A percentile compares a stretch with the other conserved stretches of the same genome.
Evolutionary conservation across 208 protist genomes (phyloP).

Genomic region (Trichomonas vaginalis): DNA sequence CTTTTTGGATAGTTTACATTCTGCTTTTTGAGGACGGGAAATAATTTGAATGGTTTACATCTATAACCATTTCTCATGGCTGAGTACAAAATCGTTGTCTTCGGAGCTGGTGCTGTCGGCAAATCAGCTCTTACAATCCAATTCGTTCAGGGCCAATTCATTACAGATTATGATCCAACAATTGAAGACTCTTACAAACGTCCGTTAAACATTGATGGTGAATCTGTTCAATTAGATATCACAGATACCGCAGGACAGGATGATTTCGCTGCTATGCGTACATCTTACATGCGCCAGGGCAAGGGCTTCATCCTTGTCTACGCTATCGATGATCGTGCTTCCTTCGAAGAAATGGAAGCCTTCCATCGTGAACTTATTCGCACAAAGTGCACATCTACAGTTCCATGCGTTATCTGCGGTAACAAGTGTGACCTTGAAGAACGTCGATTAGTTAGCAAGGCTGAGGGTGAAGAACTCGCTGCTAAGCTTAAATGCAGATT

Average conservation of each 20-base stretch:
- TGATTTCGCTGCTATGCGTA: constrained; percentile 28
- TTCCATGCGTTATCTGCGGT: constrained; percentile 34
- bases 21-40: no score
- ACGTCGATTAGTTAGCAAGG: constrained; percentile 36
- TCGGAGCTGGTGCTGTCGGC: constrained; percentile 49
- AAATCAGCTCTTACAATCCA: constrained; percentile 51
- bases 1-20: no score
- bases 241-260: constrained; percentile 38
- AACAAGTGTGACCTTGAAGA: constrained; percentile 51
- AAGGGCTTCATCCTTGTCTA: constrained; percentile 37
- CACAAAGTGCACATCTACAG: constrained; percentile 22
- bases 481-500: constrained; percentile 32
- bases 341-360: constrained; percentile 32
- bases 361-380: constrained; percentile 31
- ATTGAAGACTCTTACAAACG: constrained; percentile 40
- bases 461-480: constrained; percentile 47
- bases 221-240: constrained; percentile 37
- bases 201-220: constrained; percentile 26
- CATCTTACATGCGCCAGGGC: constrained; percentile 29
- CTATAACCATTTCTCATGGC: no score
- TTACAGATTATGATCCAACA: constrained; percentile 48
- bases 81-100: constrained; percentile 36
- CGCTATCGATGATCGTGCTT: constrained; percentile 6
- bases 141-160: constrained; percentile 44
- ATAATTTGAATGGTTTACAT: no score